A percentile compares a stretch with the other conserved stretches of the same genome.
These are phyloP conservation scores for Verticillium isaacii DNA, from an alignment of 2,329 filamentous ascomycete species.

Conservation along the genomic window DNA sequence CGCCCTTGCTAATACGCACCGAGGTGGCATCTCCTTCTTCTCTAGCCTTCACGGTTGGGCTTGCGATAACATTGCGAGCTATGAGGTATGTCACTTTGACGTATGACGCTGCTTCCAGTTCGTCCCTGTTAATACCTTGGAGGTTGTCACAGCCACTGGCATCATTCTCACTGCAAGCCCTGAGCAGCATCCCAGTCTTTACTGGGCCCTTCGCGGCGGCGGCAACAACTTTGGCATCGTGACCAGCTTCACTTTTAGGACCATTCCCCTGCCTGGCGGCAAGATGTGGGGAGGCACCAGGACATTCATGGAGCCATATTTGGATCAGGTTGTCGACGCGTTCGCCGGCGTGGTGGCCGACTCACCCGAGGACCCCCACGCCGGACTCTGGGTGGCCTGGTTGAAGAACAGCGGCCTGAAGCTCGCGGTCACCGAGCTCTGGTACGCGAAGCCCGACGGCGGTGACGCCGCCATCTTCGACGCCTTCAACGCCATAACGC, in stretches of 20 bases:
- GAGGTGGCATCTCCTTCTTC: constrained; percentile 37
- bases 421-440: constrained; percentile 25
- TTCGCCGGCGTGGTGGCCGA: constrained; percentile 24
- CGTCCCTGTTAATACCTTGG: constrained; percentile 27
- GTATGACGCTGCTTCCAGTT: constrained; percentile 17
- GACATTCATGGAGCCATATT: constrained; percentile 22
- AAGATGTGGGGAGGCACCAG: constrained; percentile 31
- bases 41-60: constrained; percentile 32
- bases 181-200: constrained; percentile 46
- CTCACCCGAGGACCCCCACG: constrained; percentile 25
- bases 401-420: constrained; percentile 10
- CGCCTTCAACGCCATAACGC: constrained; percentile 26
- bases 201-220: constrained; percentile 51
- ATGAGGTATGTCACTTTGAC: constrained; percentile 14
- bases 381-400: constrained; percentile 26
- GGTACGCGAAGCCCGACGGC: constrained; percentile 29
- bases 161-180: constrained; percentile 45
- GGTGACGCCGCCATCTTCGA: constrained; percentile 28
- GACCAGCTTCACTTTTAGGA: constrained; percentile 38
- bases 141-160: constrained; percentile 50
- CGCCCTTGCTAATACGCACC: not conserved
- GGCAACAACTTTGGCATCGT: constrained; percentile 56
- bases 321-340: constrained; percentile 22
- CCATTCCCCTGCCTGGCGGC: constrained; percentile 24
- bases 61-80: constrained; percentile 33